Base-by-base conservation (phyloP, 768 basidiomycete genomes). In the Podaxis carcinomalis region DNA sequence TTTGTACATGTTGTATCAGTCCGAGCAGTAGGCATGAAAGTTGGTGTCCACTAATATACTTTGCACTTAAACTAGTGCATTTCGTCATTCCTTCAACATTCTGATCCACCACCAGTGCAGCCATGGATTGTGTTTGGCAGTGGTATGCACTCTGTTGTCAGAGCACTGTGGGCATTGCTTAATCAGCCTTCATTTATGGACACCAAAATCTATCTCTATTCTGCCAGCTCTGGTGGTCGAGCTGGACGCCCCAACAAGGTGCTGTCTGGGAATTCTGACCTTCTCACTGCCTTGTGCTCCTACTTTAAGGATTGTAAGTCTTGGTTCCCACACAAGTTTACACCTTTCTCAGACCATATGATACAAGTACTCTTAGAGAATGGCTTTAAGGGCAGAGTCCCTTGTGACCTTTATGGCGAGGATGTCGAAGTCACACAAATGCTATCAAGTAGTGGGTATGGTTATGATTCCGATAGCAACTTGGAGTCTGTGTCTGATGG, bases 131-230 rank as follows among this genome's bases (percentile, higher is more conserved):
- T n/a, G n/a, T 6, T 13, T 5, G 6, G 16, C 5, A 6, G n/a
- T 5, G 42, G n/a, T n/a, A 7, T 2, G 42, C n/a, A 7, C 2
- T 1, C 42, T 1, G 42, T 9, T 19, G 42, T 44, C 4, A 44
- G 19, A 44, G 42, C 42, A 3, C 42, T 44, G 5, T 19, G 6
- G 42, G 9, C 42, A 44, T 44, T 19, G n/a, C 42, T 44, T 19
- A 5, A 5, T 44, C 42, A 19, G 13, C 52, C 52, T 16, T 54
- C 52, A 0, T 37, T 37, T 21, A 51, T 46, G 6, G 61, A 62
- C n/a, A 57, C 55, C 44, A 62, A 62, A 40, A 37, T 62, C 5
- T 62, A 50, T 21, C 61, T 62, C n/a, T 52, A 57, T 42, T 62
- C 61, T 13, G 23, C 56, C n/a, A 37, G 21, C n/a, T 25, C 27